Percentiles rank a stretch among this genome's conserved stretches.
phyloP scores from a whole-genome alignment of 1,139 yeast genomes.

The Kodamaea ohmeri region DNA sequence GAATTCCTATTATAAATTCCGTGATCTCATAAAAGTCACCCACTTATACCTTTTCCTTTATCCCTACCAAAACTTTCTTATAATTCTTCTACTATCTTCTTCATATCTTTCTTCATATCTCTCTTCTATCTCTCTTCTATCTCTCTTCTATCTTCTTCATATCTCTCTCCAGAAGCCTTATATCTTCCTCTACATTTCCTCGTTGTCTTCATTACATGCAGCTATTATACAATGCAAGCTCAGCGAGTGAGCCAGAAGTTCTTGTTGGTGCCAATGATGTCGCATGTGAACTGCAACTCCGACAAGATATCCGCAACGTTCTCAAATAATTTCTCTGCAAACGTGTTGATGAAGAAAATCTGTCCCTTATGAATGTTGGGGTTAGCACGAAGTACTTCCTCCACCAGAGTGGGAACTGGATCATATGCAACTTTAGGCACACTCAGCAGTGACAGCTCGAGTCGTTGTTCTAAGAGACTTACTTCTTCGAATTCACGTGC shows the following conservation, averaged over 20 bases:
- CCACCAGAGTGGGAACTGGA: conserved; percentile 31
- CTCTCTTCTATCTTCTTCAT: background rate
- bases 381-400: conserved; percentile 39
- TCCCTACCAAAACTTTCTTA: background rate
- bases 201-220: no score
- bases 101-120: no score
- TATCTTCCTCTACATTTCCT: background rate
- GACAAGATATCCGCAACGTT: conserved; percentile 60
- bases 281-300: conserved; percentile 51
- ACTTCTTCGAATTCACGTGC: conserved; percentile 77
- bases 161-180: background rate
- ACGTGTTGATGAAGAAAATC: conserved; percentile 75
- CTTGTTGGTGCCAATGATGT: conserved; percentile 45
- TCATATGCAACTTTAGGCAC: conserved; percentile 25
- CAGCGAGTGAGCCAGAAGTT: conserved; percentile 35
- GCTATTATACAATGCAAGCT: no score
- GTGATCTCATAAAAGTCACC: no score
- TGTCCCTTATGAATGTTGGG: conserved; percentile 71
- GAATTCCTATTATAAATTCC: no score
- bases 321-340: conserved; percentile 73
- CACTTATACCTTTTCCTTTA: background rate
- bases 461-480: conserved; percentile 47
- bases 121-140: background rate
- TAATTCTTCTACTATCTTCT: background rate
- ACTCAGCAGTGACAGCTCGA: conserved; percentile 15